A percentile compares a stretch with the other conserved stretches of the same genome.
Evolutionary conservation across 1,284 basidiomycete genomes (phyloP).

Genomic region (Rhodotorula sp.): DNA sequence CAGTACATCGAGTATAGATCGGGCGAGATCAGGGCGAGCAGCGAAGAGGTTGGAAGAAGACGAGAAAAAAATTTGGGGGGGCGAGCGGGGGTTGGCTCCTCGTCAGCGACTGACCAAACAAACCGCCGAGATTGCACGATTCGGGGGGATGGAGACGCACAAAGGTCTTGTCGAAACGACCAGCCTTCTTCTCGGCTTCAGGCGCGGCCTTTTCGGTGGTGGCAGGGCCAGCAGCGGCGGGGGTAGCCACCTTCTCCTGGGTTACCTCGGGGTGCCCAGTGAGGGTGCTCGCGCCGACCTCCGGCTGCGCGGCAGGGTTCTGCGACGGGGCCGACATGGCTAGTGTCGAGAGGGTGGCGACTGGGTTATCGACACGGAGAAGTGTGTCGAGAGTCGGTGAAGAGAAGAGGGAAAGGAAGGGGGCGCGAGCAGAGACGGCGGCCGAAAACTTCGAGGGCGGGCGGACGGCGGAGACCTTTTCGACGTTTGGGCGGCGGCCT

Average conservation of each 20-base stretch:
- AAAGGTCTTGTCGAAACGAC: slow-evolving; percentile 42
- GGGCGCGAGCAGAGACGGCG: neutral
- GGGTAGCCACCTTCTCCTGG: slow-evolving; percentile 19
- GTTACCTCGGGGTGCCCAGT: slow-evolving; percentile 21
- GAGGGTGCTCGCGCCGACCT: neutral
- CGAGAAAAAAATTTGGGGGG: neutral
- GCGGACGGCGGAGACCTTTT: too few species aligned
- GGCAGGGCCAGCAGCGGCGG: slow-evolving; percentile 5
- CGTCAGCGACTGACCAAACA: neutral
- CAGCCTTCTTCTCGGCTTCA: slow-evolving; percentile 30
- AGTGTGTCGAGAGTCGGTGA: neutral
- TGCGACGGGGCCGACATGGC: slow-evolving; percentile 3
- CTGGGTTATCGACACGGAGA: neutral
- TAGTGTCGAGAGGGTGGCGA: neutral
- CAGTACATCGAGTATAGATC: neutral
- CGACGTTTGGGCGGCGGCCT: too few species aligned
- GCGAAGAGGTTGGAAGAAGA: neutral
- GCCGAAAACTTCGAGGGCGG: neutral
- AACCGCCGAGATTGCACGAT: neutral
- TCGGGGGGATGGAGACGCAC: slow-evolving; percentile 2
- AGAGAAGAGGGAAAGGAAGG: neutral
- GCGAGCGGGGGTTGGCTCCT: neutral
- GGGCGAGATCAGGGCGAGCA: neutral
- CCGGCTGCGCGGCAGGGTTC: neutral
- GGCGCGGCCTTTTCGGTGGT: slow-evolving; percentile 9